phyloP scores from a whole-genome alignment of 768 basidiomycete species.

The Trametopsis cervina region DNA sequence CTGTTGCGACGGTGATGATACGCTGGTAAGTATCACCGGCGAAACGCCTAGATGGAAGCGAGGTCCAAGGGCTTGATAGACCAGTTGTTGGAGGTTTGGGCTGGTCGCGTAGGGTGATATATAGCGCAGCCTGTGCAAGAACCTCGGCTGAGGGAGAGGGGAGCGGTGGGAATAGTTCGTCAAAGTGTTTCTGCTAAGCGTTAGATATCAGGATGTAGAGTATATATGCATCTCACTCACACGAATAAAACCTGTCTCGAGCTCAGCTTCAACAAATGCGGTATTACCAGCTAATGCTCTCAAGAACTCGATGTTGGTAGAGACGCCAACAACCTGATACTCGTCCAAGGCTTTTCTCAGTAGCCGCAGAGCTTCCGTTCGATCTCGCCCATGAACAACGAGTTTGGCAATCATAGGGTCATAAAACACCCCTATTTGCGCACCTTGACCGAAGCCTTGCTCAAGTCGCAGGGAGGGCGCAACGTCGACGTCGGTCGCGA shows the following conservation, averaged over 20 bases:
- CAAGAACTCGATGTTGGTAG: conserved; percentile 89
- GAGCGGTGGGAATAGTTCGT: conserved; percentile 71
- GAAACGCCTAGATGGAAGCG: conserved; percentile 69
- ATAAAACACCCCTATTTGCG: conserved; percentile 82
- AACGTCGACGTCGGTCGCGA: conserved; percentile 22
- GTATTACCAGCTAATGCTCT: conserved; percentile 67
- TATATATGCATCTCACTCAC: conserved; percentile 32
- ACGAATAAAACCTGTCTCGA: conserved; percentile 91
- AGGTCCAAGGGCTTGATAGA: conserved; percentile 49
- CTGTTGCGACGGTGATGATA: conserved; percentile 53
- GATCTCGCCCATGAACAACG: conserved; percentile 79
- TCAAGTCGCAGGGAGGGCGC: conserved; percentile 74
- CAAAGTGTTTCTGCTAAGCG: conserved; percentile 63
- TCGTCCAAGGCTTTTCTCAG: conserved; percentile 77
- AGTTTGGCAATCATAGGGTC: conserved; percentile 93
- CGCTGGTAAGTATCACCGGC: conserved; percentile 67
- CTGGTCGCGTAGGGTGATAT: conserved; percentile 60
- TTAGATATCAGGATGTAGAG: not conserved
- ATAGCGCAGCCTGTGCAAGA: conserved; percentile 77
- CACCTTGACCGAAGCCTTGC: conserved; percentile 77
- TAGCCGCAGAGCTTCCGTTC: conserved; percentile 77
- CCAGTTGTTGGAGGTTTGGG: conserved; percentile 15
- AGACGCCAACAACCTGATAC: conserved; percentile 86
- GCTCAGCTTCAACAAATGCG: conserved; percentile 69
- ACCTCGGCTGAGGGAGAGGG: conserved; percentile 51